Conservation (phyloP, 2,329 filamentous ascomycete species). For the Colletotrichum euphorbiae region DNA sequence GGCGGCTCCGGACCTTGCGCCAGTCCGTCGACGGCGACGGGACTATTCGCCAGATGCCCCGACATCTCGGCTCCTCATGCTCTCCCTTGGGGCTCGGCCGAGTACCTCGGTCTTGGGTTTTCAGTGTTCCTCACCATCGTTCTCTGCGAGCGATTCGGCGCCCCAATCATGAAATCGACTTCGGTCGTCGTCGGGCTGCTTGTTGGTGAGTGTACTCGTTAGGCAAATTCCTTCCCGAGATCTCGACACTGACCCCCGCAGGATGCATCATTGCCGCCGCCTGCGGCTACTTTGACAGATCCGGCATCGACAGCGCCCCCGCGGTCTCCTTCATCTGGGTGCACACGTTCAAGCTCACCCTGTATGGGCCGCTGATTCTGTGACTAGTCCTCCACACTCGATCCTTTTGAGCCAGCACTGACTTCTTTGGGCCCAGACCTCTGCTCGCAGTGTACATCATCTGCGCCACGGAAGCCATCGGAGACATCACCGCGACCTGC, state of each 20-base stretch:
- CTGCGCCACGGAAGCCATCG: slow-evolving; percentile 82
- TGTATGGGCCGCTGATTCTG: slow-evolving; percentile 80
- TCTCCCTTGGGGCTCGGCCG: slow-evolving; percentile 81
- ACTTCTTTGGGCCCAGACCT: slow-evolving; percentile 53
- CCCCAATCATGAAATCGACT: slow-evolving; percentile 86
- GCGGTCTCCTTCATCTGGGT: slow-evolving; percentile 83
- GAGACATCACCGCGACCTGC: slow-evolving; percentile 84
- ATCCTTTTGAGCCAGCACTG: not conserved
- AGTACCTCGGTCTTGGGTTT: slow-evolving; percentile 84
- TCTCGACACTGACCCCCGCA: slow-evolving; percentile 49
- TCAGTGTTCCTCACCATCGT: slow-evolving; percentile 84
- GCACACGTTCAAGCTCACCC: slow-evolving; percentile 76
- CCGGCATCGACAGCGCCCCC: slow-evolving; percentile 77
- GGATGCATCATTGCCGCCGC: slow-evolving; percentile 85
- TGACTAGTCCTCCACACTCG: not conserved
- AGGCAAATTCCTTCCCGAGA: not conserved
- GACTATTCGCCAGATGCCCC: slow-evolving; percentile 74
- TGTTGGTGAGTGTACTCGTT: slow-evolving; percentile 13
- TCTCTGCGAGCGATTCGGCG: slow-evolving; percentile 82
- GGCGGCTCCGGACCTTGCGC: slow-evolving; percentile 75
- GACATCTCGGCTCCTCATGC: slow-evolving; percentile 75
- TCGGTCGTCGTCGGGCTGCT: slow-evolving; percentile 81
- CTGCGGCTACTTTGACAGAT: slow-evolving; percentile 81
- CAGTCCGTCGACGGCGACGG: slow-evolving; percentile 61
- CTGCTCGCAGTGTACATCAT: slow-evolving; percentile 78